Base-by-base conservation (phyloP, 2,329 filamentous ascomycete genomes). In the Pseudogymnoascus destructans region DNA sequence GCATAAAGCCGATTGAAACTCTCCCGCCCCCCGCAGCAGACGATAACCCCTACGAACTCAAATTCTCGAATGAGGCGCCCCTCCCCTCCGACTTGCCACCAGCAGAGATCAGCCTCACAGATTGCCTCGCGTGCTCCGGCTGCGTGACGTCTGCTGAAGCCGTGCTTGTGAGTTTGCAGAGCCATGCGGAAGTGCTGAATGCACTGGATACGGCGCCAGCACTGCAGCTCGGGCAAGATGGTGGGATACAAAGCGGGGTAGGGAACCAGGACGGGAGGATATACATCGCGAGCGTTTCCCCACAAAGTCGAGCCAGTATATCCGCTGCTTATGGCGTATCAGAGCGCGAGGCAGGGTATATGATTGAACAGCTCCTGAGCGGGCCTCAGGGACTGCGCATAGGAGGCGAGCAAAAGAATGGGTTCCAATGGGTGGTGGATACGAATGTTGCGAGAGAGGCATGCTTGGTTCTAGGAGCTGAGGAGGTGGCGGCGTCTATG, bases 91-190 rank as follows among this genome's bases (percentile, higher is more conserved):
- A 78, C 42, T 69, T 82, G 62, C 79, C 83, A 3, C 88, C 91
- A 0, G 91, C 92, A 5, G 84, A 95, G 69, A 97, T 98, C 66
- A 96, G 91, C 55, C 81, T 98, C 61, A 97, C 93, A 5, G 93
- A 98, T 73, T 98, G 93, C 68, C 85, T 98, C 56, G 93, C 93
- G 57, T 98, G 93, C 72, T 96, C 93, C 8, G 93, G 93, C 57
- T 98, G 93, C 71, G 93, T 98, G 57, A 98, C 93, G 17, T 95
- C 91, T 5, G 93, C 93, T 52, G 93, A 98, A 74, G 93, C 93
- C 13, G 89, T 98, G n/a, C 81, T 98, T 40, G 90, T 98, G 57
- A 93, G 88, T 60, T 74, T 98, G 58, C 93, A 98, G 73, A 95
- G 89, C 64, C 93, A 98, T 71, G 82, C 84, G 35, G 93, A 98